phyloP scores from a whole-genome alignment of 495 filamentous ascomycete genomes.

The Aspergillus steynii region DNA sequence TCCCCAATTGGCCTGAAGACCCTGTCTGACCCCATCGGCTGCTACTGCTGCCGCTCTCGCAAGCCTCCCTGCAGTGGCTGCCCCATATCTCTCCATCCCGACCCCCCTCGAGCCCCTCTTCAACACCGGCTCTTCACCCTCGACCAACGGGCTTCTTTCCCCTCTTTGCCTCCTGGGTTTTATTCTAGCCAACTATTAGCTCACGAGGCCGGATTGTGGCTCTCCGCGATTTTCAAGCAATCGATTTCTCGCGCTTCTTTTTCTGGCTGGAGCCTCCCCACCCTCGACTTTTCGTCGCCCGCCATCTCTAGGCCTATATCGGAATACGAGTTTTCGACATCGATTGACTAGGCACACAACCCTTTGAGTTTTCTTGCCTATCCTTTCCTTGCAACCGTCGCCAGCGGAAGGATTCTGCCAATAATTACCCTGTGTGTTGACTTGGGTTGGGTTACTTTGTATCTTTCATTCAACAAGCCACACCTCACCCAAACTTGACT shows the following conservation, averaged over 20 bases:
- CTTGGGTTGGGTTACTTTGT: not conserved
- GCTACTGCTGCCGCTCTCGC: conserved; percentile 1
- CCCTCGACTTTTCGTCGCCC: not conserved
- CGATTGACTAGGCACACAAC: not conserved
- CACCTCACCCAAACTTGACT: not conserved
- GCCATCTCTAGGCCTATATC: not conserved
- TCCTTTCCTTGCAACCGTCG: not conserved
- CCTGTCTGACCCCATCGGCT: not conserved
- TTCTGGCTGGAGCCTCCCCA: not conserved
- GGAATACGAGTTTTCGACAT: not conserved
- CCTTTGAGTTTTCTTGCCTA: not conserved
- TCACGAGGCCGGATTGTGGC: not conserved
- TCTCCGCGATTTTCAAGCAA: not conserved
- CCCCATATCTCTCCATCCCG: not conserved
- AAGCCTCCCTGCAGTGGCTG: not conserved
- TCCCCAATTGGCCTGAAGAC: not conserved
- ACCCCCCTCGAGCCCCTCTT: not conserved
- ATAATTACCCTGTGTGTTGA: not conserved
- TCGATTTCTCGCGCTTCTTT: conserved; percentile 1
- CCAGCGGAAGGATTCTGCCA: not conserved
- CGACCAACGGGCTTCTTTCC: conserved; percentile 1
- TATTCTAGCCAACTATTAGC: not conserved
- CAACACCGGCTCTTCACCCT: conserved; percentile 1
- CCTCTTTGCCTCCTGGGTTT: not conserved
- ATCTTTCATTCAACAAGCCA: not conserved